Conservation (phyloP, 768 basidiomycete species). For the Filobasidium floriforme region DNA sequence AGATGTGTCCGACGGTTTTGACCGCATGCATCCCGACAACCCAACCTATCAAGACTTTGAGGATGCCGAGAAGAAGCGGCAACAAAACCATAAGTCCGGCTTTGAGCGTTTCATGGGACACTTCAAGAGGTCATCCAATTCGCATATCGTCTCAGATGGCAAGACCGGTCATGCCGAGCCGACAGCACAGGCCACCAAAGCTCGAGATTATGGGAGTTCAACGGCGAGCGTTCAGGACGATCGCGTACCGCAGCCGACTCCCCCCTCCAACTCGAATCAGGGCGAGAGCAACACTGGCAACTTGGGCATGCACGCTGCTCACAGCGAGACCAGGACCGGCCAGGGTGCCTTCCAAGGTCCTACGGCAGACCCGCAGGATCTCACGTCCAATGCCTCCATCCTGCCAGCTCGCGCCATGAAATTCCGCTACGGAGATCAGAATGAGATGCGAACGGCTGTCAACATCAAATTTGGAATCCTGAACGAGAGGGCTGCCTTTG, state of each 20-base stretch:
- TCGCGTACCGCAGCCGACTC: neutral
- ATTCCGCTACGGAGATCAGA: slow-evolving; percentile 1
- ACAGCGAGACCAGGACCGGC: slow-evolving; percentile 2
- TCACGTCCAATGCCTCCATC: slow-evolving; percentile 21
- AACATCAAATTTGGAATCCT: slow-evolving; percentile 41
- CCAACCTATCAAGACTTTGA: slow-evolving; percentile 6
- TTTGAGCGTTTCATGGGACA: slow-evolving; percentile 11
- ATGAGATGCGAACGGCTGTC: slow-evolving; percentile 18
- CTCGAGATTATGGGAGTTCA: no score
- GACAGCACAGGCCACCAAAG: no score
- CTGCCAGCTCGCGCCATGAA: slow-evolving; percentile 10
- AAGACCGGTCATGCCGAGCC: neutral
- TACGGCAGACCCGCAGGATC: slow-evolving; percentile 11
- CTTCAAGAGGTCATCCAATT: neutral
- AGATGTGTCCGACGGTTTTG: no score
- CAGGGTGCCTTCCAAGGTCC: slow-evolving; percentile 19
- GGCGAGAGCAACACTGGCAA: neutral
- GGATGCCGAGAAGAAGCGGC: neutral
- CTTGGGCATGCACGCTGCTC: neutral
- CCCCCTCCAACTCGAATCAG: neutral
- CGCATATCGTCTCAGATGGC: neutral
- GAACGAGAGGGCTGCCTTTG: slow-evolving; percentile 36
- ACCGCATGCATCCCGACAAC: slow-evolving; percentile 17
- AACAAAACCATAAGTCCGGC: neutral
- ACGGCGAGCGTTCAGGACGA: no score